Evolutionary conservation across 441 rosid genomes (phyloP).

Genomic region (Daphne laureola): DNA sequence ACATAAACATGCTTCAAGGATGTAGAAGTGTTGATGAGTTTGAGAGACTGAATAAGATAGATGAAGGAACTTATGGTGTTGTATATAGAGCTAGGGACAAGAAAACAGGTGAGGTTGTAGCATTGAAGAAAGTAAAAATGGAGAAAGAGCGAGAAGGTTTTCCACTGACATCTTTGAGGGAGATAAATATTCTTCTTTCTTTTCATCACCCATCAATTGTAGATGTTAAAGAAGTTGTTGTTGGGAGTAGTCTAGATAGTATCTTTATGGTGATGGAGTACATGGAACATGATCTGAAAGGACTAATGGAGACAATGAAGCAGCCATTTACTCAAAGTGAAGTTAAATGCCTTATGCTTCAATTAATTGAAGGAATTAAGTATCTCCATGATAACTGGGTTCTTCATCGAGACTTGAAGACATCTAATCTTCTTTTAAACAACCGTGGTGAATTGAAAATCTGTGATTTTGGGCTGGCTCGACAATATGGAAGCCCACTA

Average conservation of each 20-base stretch:
- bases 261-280: constrained; percentile 99
- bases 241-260: constrained; percentile 92
- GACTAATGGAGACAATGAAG: constrained; percentile 94
- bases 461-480: constrained; percentile 97
- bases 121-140: constrained; percentile 98
- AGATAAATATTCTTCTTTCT: constrained; percentile 93
- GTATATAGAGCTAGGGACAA: constrained; percentile 95
- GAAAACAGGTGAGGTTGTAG: constrained; percentile 91
- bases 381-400: constrained; percentile 99
- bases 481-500: constrained; percentile 95
- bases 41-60: constrained; percentile 95
- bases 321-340: constrained; percentile 99
- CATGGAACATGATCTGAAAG: constrained; percentile 99
- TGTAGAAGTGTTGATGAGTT: constrained; percentile 99
- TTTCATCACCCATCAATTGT: constrained; percentile 93
- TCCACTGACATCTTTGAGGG: constrained; percentile 91
- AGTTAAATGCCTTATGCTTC: constrained; percentile 96
- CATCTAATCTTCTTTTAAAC: constrained; percentile 91
- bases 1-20: constrained; percentile 91
- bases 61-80: constrained; percentile 98
- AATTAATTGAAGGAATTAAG: constrained; percentile 86
- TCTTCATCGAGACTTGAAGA: constrained; percentile 95
- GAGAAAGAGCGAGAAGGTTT: constrained; percentile 99
- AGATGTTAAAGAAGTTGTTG: constrained; percentile 99
- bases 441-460: constrained; percentile 96